These are phyloP conservation scores for Quercus cerris DNA, from an alignment of 306 rosid species.

Conservation along the genomic window DNA sequence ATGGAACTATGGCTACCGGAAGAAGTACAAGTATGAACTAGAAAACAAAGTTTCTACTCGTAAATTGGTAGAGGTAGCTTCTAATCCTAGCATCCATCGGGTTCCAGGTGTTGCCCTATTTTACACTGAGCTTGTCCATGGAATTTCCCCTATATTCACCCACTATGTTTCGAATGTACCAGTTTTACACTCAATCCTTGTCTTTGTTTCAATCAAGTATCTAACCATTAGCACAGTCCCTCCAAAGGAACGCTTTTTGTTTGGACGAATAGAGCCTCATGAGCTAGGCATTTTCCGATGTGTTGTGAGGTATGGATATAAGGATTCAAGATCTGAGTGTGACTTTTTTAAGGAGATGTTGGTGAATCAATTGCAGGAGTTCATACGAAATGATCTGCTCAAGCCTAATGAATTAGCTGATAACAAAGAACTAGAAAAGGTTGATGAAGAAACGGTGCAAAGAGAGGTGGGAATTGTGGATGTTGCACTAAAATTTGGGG, in stretches of 20 bases:
- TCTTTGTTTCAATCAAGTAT: slow-evolving; percentile 66
- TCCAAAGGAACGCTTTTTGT: slow-evolving; percentile 51
- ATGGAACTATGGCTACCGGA: slow-evolving; percentile 63
- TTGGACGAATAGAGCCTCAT: slow-evolving; percentile 49
- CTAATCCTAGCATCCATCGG: slow-evolving; percentile 12
- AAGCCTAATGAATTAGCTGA: background rate
- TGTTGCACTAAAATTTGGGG: slow-evolving; percentile 35
- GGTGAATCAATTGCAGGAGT: slow-evolving; percentile 45
- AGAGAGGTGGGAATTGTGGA: slow-evolving; percentile 41
- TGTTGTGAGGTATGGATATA: slow-evolving; percentile 69
- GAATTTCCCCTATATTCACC: slow-evolving; percentile 80
- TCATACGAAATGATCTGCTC: slow-evolving; percentile 2
- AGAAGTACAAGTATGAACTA: slow-evolving; percentile 57
- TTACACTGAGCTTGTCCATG: slow-evolving; percentile 84
- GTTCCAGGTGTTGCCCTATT: slow-evolving; percentile 65
- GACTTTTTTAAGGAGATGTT: slow-evolving; percentile 55
- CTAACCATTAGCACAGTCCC: slow-evolving; percentile 68
- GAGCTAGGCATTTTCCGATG: slow-evolving; percentile 56
- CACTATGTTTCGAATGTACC: slow-evolving; percentile 61
- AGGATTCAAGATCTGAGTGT: slow-evolving; percentile 43
- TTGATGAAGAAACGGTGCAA: background rate
- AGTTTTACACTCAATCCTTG: slow-evolving; percentile 54
- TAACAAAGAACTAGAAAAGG: background rate
- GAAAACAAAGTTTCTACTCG: slow-evolving; percentile 50
- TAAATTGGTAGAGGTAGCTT: slow-evolving; percentile 34